phyloP scores from a whole-genome alignment of 2,329 filamentous ascomycete genomes.

The Monosporascus sp. region DNA sequence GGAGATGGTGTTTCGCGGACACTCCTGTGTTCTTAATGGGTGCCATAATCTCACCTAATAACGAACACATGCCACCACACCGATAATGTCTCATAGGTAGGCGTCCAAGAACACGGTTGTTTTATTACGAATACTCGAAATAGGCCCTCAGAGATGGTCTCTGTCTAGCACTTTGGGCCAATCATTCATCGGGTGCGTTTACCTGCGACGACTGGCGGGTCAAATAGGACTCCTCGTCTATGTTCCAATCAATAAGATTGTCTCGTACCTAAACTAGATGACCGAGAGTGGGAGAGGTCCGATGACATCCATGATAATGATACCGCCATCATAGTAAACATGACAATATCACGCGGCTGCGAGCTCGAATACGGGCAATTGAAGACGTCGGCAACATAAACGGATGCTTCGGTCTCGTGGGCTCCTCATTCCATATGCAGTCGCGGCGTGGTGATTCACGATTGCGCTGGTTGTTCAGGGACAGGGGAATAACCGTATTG shows the following conservation, averaged over 20 bases:
- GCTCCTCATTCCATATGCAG: conserved; percentile 32
- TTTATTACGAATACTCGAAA: too few species aligned
- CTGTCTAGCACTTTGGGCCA: not conserved
- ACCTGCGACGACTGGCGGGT: too few species aligned
- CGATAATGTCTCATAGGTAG: too few species aligned
- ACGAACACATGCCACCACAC: too few species aligned
- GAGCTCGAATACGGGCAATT: conserved; percentile 17
- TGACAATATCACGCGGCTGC: conserved; percentile 36
- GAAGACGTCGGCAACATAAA: conserved; percentile 35
- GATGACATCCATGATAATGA: conserved; percentile 27
- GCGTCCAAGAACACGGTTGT: too few species aligned
- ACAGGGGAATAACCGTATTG: conserved; percentile 35
- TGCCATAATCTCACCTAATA: too few species aligned
- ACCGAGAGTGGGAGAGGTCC: conserved; percentile 29
- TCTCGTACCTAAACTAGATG: conserved; percentile 15
- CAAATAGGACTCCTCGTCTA: too few species aligned
- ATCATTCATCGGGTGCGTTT: not conserved
- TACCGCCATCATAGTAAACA: conserved; percentile 32
- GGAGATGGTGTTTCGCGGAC: too few species aligned
- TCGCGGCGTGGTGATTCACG: conserved; percentile 30
- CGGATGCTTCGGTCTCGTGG: conserved; percentile 33
- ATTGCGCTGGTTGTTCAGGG: conserved; percentile 23
- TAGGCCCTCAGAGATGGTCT: not conserved
- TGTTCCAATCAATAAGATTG: too few species aligned
- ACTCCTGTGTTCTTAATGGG: too few species aligned